Evolutionary conservation across 495 filamentous ascomycete species (phyloP).

Genomic region (Hypoxylon cercidicola): DNA sequence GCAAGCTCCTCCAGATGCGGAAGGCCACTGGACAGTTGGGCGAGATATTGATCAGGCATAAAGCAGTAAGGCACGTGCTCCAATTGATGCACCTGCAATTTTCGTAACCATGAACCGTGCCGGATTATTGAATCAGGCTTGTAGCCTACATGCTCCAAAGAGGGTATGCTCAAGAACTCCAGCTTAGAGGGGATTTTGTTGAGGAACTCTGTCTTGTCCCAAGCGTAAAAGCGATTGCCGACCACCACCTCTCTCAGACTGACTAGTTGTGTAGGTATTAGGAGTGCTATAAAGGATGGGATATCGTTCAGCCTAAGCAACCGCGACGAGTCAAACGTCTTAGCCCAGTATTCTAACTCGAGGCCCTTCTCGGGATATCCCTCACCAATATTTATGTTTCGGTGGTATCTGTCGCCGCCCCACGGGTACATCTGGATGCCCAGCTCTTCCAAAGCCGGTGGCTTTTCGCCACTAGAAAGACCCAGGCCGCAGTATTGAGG

Average conservation of each 20-base stretch:
- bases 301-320: conserved; percentile 20
- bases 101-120: conserved; percentile 20
- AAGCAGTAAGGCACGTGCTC: conserved; percentile 5
- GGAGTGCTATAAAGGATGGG: not conserved
- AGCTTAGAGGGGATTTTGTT: conserved; percentile 18
- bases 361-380: conserved; percentile 22
- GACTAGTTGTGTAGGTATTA: not conserved
- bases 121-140: conserved; percentile 15
- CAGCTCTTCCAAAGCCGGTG: conserved; percentile 24
- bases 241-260: not conserved
- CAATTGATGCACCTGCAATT: conserved; percentile 10
- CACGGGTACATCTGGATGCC: not conserved
- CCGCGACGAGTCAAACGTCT: conserved; percentile 29
- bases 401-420: not conserved
- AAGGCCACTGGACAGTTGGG: conserved; percentile 20
- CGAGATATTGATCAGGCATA: conserved; percentile 18
- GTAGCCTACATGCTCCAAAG: conserved; percentile 14
- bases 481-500: conserved; percentile 29
- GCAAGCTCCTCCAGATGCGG: conserved; percentile 27
- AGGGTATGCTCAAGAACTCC: conserved; percentile 12
- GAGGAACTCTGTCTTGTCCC: conserved; percentile 17
- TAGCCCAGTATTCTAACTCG: conserved; percentile 23
- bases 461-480: conserved; percentile 24
- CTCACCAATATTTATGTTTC: conserved; percentile 2
- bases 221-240: not conserved